A percentile compares a stretch with the other conserved stretches of the same genome.
Evolutionary conservation across 2,329 filamentous ascomycete genomes (phyloP).

Genomic region (Cytospora leucostoma): DNA sequence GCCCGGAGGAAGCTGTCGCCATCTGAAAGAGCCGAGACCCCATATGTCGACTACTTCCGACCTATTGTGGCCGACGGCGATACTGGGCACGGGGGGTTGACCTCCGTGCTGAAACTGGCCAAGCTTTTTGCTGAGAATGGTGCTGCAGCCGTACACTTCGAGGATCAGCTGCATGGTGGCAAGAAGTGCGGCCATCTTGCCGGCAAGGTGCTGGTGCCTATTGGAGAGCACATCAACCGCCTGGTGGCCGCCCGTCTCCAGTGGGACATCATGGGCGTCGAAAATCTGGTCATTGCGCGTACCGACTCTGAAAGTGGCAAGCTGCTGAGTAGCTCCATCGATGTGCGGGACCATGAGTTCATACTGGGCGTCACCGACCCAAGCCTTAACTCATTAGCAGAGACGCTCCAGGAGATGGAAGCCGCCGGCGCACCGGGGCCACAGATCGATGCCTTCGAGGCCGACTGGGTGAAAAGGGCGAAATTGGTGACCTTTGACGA

Average conservation of each 20-base stretch:
- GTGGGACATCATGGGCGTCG: constrained; percentile 96
- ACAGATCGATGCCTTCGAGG: constrained; percentile 85
- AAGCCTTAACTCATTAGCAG: constrained; percentile 77
- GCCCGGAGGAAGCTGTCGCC: constrained; percentile 73
- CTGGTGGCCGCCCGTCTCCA: constrained; percentile 91
- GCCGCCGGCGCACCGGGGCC: constrained; percentile 70
- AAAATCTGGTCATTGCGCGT: constrained; percentile 91
- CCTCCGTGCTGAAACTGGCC: constrained; percentile 90
- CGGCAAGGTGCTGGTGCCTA: constrained; percentile 91
- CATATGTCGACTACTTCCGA: constrained; percentile 88
- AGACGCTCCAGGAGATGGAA: constrained; percentile 90
- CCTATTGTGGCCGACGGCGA: constrained; percentile 97
- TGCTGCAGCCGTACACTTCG: constrained; percentile 93
- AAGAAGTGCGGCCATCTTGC: constrained; percentile 98
- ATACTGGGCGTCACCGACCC: constrained; percentile 82
- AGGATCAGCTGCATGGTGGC: constrained; percentile 95
- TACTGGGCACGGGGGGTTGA: constrained; percentile 90
- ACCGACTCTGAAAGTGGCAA: constrained; percentile 95
- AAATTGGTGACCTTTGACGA: constrained; percentile 91
- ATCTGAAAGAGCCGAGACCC: constrained; percentile 71
- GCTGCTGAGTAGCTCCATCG: constrained; percentile 85
- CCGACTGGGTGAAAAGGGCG: constrained; percentile 83
- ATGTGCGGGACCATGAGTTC: constrained; percentile 94
- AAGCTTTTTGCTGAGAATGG: constrained; percentile 98
- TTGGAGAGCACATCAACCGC: constrained; percentile 94